Conservation (phyloP, 805 yeast genomes). For the Saccharomycopsis sp. region DNA sequence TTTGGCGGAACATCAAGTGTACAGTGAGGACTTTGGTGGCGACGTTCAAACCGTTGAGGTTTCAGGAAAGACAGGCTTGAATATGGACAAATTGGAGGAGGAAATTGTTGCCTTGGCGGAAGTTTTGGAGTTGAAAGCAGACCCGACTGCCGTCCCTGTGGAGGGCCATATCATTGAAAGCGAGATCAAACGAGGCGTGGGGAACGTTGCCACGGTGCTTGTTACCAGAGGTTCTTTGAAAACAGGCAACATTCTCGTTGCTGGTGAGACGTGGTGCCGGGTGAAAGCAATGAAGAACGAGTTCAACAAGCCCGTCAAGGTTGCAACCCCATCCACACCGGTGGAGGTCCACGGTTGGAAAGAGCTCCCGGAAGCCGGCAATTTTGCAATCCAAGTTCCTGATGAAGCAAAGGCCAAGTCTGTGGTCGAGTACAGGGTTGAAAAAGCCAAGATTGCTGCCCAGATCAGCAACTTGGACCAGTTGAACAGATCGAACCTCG, state of each 20-base stretch:
- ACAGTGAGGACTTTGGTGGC: conserved; percentile 90
- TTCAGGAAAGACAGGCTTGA: conserved; percentile 82
- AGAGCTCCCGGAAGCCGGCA: conserved; percentile 87
- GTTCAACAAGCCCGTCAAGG: conserved; percentile 47
- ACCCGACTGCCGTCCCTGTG: conserved; percentile 34
- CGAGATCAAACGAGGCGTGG: conserved; percentile 70
- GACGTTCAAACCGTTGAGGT: conserved; percentile 84
- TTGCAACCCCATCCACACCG: conserved; percentile 82
- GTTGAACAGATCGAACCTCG: conserved; percentile 59
- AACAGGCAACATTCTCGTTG: conserved; percentile 65
- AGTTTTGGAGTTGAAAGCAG: conserved; percentile 65
- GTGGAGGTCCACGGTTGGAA: conserved; percentile 94
- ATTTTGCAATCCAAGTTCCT: conserved; percentile 65
- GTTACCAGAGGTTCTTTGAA: conserved; percentile 71
- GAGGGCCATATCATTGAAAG: conserved; percentile 93
- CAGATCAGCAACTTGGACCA: conserved; percentile 58
- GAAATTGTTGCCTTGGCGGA: conserved; percentile 81
- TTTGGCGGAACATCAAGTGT: conserved; percentile 66
- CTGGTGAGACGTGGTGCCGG: conserved; percentile 82
- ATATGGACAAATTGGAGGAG: conserved; percentile 85
- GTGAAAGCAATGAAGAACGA: conserved; percentile 75
- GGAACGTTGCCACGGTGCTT: conserved; percentile 77
- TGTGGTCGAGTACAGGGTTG: conserved; percentile 55
- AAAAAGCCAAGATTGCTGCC: conserved; percentile 41
- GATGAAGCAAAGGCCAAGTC: conserved; percentile 68